phyloP scores from a whole-genome alignment of 164 flowering plant genomes.

The Tinospora cordifolia region DNA sequence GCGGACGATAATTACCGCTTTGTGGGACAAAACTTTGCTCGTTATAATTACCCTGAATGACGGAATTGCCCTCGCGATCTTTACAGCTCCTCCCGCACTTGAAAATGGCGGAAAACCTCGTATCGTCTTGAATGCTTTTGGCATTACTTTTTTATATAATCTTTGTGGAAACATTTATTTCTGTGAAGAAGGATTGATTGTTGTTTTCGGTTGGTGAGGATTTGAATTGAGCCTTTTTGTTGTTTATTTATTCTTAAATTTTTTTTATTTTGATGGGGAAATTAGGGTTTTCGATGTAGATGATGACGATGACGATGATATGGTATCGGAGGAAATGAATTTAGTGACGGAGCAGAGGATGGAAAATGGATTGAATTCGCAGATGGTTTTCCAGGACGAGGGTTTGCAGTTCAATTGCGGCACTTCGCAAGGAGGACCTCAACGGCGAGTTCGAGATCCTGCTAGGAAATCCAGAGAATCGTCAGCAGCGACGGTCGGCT shows the following conservation, averaged over 20 bases:
- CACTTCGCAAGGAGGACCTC: background rate
- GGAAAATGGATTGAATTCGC: constrained; percentile 39
- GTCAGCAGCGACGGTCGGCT: constrained; percentile 21
- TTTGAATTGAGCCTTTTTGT: background rate
- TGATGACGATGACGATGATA: background rate
- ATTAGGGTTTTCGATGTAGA: constrained; percentile 10
- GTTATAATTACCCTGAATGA: background rate
- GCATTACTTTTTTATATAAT: background rate
- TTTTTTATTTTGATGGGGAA: background rate
- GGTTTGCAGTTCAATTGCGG: constrained; percentile 26
- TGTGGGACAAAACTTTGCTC: background rate
- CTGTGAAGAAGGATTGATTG: background rate
- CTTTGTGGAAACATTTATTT: background rate
- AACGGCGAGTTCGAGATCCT: constrained; percentile 26
- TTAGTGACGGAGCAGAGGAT: constrained; percentile 28
- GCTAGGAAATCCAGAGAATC: constrained; percentile 40
- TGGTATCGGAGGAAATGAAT: constrained; percentile 43
- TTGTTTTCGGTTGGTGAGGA: background rate
- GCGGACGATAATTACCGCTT: background rate
- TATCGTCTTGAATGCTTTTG: background rate
- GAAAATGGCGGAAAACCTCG: background rate
- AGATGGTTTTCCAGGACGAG: constrained; percentile 51
- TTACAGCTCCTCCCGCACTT: background rate
- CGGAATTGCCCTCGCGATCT: background rate
- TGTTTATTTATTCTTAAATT: background rate